Evolutionary conservation across 2,329 filamentous ascomycete genomes (phyloP).

Genomic region (Pyrenochaeta sp.): DNA sequence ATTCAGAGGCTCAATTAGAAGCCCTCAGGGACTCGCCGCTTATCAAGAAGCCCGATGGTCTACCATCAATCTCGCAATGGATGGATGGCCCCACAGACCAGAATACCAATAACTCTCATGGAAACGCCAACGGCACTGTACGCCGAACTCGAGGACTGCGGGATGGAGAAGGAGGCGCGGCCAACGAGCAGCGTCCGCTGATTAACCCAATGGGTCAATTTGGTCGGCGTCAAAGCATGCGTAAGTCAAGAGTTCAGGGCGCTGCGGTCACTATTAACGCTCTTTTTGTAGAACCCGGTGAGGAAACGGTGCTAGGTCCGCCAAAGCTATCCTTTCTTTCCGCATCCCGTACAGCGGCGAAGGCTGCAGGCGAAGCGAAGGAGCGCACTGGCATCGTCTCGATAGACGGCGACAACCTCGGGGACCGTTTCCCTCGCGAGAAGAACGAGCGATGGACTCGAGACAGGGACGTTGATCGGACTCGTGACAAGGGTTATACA

Average conservation of each 20-base stretch:
- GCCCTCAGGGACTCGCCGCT: constrained; percentile 82
- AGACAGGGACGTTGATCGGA: constrained; percentile 53
- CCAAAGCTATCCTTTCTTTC: constrained; percentile 86
- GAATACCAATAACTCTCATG: constrained; percentile 33
- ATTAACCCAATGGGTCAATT: constrained; percentile 49
- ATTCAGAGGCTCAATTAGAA: constrained; percentile 79
- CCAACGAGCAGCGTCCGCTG: constrained; percentile 40
- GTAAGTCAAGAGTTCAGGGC: constrained; percentile 59
- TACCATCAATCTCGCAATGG: constrained; percentile 92
- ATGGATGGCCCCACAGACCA: constrained; percentile 74
- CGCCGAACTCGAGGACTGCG: constrained; percentile 36
- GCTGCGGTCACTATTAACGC: constrained; percentile 41
- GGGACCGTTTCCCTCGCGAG: constrained; percentile 42
- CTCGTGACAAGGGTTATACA: constrained; percentile 44
- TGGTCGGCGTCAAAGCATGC: constrained; percentile 48
- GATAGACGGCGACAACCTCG: constrained; percentile 50
- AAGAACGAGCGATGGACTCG: constrained; percentile 53
- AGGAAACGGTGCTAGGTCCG: constrained; percentile 86
- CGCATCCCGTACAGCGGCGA: constrained; percentile 64
- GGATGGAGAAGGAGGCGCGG: constrained; percentile 35
- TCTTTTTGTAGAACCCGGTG: constrained; percentile 63
- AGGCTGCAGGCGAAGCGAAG: constrained; percentile 50
- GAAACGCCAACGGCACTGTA: constrained; percentile 33
- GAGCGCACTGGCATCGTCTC: constrained; percentile 44
- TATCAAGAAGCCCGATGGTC: constrained; percentile 77